Evolutionary conservation across 2,329 filamentous ascomycete genomes (phyloP), one percentile per base, ranked within the genome.

Genomic region (Botryotinia globosa): DNA sequence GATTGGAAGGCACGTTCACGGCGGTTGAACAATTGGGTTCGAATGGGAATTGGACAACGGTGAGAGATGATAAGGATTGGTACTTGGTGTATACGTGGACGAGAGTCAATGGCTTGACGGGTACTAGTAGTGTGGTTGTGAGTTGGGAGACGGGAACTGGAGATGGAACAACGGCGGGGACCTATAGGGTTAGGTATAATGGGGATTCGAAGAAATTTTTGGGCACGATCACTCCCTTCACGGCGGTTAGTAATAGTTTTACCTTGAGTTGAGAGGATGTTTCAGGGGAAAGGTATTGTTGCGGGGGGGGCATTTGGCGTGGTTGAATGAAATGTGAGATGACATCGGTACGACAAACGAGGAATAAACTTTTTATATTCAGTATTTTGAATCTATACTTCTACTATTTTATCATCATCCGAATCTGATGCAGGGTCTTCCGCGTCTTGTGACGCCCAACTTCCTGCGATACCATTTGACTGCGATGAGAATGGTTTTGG

Each of bases 31-130:
- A 84, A 78, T 39, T 77, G 9, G 73, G 87, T 63, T 14, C 18
- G 3, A 80, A 85, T 44, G 77, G 77, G 54, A 78, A 72, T 0
- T 97, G 94, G 94, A 83, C 82, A 18, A 85, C 84, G 51, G 87
- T 97, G 6, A 85, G 89, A 20, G 88, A 89, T 74, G 94, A 98
- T 79, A 82, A 83, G 3, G 94, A 98, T 81, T 98, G 94, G 94
- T 90, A 89, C 75, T 82, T 98, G 32, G 87, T 95, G 22, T 97
- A 91, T 79, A 85, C 88, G 45, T 98, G 94, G 94, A 87, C 87
- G 74, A 85, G 94, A 48, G 91, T 88, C 4, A 91, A 89, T 78
- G 86, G 85, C 1, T 73, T 94, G 1, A 81, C 92, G 29, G 94
- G 91, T 0, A 89, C 90, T 34, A 97, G 93, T 78, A 88, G 94